These are phyloP conservation scores for Psilocybe cubensis DNA, from an alignment of 768 basidiomycete species.

Conservation along the genomic window DNA sequence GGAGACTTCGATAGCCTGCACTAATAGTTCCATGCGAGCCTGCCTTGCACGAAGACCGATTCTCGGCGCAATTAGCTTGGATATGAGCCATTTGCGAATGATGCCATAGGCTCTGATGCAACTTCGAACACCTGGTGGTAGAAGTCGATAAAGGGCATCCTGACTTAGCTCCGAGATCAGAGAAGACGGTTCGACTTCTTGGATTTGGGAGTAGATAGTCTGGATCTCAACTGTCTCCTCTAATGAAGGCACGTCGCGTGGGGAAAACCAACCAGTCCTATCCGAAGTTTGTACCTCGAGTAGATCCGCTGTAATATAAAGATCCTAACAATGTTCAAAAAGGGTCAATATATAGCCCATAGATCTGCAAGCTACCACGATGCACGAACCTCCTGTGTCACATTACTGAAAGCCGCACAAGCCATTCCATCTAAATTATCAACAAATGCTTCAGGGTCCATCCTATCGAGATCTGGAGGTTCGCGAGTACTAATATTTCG, in stretches of 20 bases:
- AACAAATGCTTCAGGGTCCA: slow-evolving; percentile 73
- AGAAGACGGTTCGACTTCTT: slow-evolving; percentile 72
- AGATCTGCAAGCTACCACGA: background rate
- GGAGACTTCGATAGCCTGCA: slow-evolving; percentile 76
- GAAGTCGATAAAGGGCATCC: slow-evolving; percentile 71
- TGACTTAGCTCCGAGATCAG: slow-evolving; percentile 72
- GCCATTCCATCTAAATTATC: slow-evolving; percentile 80
- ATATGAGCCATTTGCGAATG: slow-evolving; percentile 79
- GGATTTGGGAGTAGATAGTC: slow-evolving; percentile 73
- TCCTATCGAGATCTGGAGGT: slow-evolving; percentile 65
- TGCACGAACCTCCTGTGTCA: slow-evolving; percentile 69
- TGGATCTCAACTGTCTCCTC: slow-evolving; percentile 80
- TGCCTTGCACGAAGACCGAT: slow-evolving; percentile 69
- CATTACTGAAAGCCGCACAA: slow-evolving; percentile 71
- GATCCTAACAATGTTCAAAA: slow-evolving; percentile 53
- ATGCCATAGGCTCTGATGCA: slow-evolving; percentile 78
- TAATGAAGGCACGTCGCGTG: slow-evolving; percentile 52
- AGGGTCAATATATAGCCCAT: slow-evolving; percentile 3
- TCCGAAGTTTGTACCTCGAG: slow-evolving; percentile 83
- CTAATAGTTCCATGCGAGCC: slow-evolving; percentile 70
- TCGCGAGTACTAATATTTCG: slow-evolving; percentile 46
- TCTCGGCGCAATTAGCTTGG: slow-evolving; percentile 65
- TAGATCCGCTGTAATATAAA: slow-evolving; percentile 76
- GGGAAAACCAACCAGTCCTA: slow-evolving; percentile 77
- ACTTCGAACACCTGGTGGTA: slow-evolving; percentile 76